Conservation (phyloP, 176 grass and related monocot species). For the Juncus inflexus region DNA sequence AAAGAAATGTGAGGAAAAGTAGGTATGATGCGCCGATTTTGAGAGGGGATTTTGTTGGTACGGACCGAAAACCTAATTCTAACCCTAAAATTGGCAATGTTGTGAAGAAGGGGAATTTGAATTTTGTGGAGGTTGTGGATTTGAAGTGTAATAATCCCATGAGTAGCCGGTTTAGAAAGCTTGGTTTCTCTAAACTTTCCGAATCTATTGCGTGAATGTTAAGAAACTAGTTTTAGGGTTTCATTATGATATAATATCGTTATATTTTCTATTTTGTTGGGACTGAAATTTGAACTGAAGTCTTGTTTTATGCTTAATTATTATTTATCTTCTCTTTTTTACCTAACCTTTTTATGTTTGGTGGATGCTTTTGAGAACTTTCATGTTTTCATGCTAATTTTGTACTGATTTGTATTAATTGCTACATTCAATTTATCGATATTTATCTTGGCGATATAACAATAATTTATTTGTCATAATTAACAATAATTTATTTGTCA, state of each 20-base stretch:
- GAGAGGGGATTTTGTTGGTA: conserved; percentile 28
- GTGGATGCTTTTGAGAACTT: background rate
- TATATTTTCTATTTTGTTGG: background rate
- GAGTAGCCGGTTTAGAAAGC: conserved; percentile 88
- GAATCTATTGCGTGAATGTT: conserved; percentile 68
- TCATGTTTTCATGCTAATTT: too few relatives aligned
- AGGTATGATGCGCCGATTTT: conserved; percentile 45
- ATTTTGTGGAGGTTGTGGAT: conserved; percentile 75
- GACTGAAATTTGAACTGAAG: background rate
- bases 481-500: too few relatives aligned
- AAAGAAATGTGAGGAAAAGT: conserved; percentile 34
- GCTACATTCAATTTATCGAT: too few relatives aligned
- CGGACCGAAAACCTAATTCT: conserved; percentile 28
- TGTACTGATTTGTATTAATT: too few relatives aligned
- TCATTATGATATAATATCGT: background rate
- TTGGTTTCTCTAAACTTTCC: conserved; percentile 92
- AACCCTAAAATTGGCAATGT: conserved; percentile 11
- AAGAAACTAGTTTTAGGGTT: too few relatives aligned
- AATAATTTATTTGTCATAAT: too few relatives aligned
- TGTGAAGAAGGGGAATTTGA: conserved; percentile 55
- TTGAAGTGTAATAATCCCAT: conserved; percentile 77
- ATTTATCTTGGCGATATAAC: too few relatives aligned
- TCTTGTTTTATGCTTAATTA: background rate
- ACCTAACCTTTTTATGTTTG: background rate
- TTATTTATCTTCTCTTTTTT: background rate